Conservation (phyloP, 805 yeast genomes). For the Sugiyamaella valdiviana region DNA sequence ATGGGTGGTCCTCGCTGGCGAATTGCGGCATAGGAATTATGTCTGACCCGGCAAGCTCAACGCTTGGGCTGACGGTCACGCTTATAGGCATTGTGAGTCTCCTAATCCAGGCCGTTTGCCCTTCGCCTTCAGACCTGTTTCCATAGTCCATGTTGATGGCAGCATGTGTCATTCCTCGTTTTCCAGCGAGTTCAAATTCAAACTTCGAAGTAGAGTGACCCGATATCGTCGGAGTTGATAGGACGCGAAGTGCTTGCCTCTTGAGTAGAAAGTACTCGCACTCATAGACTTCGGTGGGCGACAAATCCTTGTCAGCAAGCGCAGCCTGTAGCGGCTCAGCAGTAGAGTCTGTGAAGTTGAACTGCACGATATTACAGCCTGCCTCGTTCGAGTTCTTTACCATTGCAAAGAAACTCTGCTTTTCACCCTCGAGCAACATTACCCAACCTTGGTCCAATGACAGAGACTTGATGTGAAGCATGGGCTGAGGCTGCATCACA, state of each 20-base stretch:
- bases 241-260: constrained; percentile 45
- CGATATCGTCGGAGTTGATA: constrained; percentile 23
- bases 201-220: constrained; percentile 41
- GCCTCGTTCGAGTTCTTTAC: constrained; percentile 56
- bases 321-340: constrained; percentile 56
- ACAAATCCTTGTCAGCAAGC: constrained; percentile 40
- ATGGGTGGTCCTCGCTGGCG: constrained; percentile 17
- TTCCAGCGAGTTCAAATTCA: constrained; percentile 59
- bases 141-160: constrained; percentile 62
- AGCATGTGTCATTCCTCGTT: constrained; percentile 65
- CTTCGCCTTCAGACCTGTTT: constrained; percentile 18
- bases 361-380: constrained; percentile 49
- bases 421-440: constrained; percentile 77
- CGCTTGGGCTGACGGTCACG: constrained; percentile 63
- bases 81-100: constrained; percentile 61
- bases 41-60: constrained; percentile 72
- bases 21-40: constrained; percentile 40
- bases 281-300: constrained; percentile 64
- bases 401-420: constrained; percentile 42
- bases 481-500: constrained; percentile 52
- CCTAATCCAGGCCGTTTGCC: constrained; percentile 38
- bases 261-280: constrained; percentile 61
- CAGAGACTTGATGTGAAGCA: constrained; percentile 45
- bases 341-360: constrained; percentile 68
- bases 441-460: constrained; percentile 59